Evolutionary conservation across 2,329 filamentous ascomycete species (phyloP).

Genomic region (Aspergillus niger): DNA sequence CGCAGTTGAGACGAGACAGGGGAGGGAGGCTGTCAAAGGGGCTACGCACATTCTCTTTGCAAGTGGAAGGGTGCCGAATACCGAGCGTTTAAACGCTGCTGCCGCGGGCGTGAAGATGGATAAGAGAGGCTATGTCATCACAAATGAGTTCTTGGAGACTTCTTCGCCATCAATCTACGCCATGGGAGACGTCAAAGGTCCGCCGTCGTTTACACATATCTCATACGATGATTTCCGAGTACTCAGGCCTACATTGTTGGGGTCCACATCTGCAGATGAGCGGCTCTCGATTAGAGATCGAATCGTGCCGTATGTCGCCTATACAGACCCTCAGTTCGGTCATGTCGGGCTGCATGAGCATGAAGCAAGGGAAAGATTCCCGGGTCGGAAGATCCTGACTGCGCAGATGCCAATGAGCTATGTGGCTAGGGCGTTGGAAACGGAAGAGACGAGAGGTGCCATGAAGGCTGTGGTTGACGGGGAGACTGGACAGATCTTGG

Average conservation of each 20-base stretch:
- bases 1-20: background rate
- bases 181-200: slow-evolving; percentile 11
- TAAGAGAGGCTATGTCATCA: background rate
- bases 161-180: slow-evolving; percentile 5
- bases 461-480: slow-evolving; percentile 12
- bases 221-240: slow-evolving; percentile 12
- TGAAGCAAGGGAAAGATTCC: slow-evolving; percentile 7
- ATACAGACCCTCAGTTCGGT: slow-evolving; percentile 11
- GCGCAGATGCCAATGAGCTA: slow-evolving; percentile 11
- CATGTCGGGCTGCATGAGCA: slow-evolving; percentile 11
- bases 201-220: slow-evolving; percentile 11
- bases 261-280: no score
- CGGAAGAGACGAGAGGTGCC: slow-evolving; percentile 2
- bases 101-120: background rate
- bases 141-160: slow-evolving; percentile 5
- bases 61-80: slow-evolving; percentile 2
- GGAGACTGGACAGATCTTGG: slow-evolving; percentile 4
- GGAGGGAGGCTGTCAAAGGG: background rate
- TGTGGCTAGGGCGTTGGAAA: slow-evolving; percentile 12
- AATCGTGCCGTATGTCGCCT: slow-evolving; percentile 10
- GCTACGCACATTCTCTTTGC: slow-evolving; percentile 5
- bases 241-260: background rate
- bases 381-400: background rate
- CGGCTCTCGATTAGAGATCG: background rate
- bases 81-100: background rate